Evolutionary conservation across 371 early-diverging fungal genomes (phyloP).

Genomic region (Funneliformis caledonium): DNA sequence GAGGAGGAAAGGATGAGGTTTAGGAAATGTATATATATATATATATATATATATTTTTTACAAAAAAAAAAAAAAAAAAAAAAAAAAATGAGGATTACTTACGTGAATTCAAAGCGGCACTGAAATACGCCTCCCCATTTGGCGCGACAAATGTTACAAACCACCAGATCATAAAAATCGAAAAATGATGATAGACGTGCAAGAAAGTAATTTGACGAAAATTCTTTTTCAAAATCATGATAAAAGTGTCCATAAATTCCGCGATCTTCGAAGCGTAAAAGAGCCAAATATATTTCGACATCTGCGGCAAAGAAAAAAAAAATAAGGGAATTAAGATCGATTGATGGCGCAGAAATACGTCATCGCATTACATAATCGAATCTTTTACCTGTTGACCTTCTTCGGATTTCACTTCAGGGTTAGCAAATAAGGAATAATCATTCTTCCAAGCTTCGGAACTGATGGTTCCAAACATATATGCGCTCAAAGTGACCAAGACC

Average conservation of each 20-base stretch:
- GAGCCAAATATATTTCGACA: slow-evolving; percentile 59
- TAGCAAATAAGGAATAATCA: slow-evolving; percentile 55
- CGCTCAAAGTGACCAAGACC: slow-evolving; percentile 52
- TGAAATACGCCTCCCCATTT: slow-evolving; percentile 67
- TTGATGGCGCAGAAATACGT: not conserved
- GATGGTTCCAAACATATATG: slow-evolving; percentile 59
- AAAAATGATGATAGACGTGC: slow-evolving; percentile 70
- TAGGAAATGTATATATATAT: not conserved
- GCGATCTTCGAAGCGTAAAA: slow-evolving; percentile 67
- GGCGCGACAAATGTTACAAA: slow-evolving; percentile 60
- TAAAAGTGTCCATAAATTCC: slow-evolving; percentile 71
- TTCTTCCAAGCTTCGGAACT: slow-evolving; percentile 52
- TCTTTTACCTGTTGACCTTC: slow-evolving; percentile 51
- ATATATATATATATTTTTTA: not conserved
- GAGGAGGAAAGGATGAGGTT: not conserved
- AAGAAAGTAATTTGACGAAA: slow-evolving; percentile 68
- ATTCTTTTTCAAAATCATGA: slow-evolving; percentile 70
- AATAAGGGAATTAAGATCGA: not conserved
- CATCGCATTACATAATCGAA: not conserved
- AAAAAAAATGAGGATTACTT: not conserved
- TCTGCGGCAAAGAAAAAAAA: slow-evolving; percentile 38
- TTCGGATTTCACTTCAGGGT: slow-evolving; percentile 48
- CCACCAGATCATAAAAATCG: slow-evolving; percentile 68
- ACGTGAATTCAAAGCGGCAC: slow-evolving; percentile 62
- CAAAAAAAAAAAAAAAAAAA: not conserved